Evolutionary conservation across 78 protist species (phyloP), one percentile per base, ranked within the genome.

Genomic region (Guillardia theta): DNA sequence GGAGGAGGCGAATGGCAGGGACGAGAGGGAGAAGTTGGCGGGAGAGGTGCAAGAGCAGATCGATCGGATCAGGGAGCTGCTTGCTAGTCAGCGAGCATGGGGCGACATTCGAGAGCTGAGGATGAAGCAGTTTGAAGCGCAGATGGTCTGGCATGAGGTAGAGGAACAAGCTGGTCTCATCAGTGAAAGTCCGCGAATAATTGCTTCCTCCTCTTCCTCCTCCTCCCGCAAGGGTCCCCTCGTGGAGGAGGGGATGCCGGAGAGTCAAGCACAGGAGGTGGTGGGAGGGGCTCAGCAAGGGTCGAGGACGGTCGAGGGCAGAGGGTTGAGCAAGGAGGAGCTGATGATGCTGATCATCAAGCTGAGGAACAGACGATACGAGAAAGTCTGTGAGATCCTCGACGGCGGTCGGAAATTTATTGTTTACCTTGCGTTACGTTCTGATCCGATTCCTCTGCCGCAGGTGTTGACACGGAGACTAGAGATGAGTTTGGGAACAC

Each of bases 401-500:
- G 48, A 78, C 50, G 45, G 6, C 24, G 90, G 39, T 10, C 41
- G 33, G 50, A 78, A 19, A 8, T 21, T 18, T 53, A 53, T 18
- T 53, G 18, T 53, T 21, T 53, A 53, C 18, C 12, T 53, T 53
- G 12, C 12, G 62, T 12, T 53, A 53, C 18, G 18, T 18, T 53
- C 12, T 53, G 18, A 21, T 21, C 18, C 33, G 12, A 53, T 53
- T 21, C 18, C 12, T 53, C 62, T 53, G 18, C 18, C 62, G 18
- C 18, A 53, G 12, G 18, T 53, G 18, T 70, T 24, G 22, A 24
- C 41, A 22, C 41, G 4, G 83, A 70, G 83, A 70, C 90, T 15
- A 3, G 90, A 3, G 90, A 78, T 8, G 90, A 78, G 9, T 78
- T 78, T 30, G 90, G 90, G 10, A 78, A 78, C 48, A 78, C 90